Evolutionary conservation across 1,284 basidiomycete genomes (phyloP).

Genomic region (Grifola frondosa): DNA sequence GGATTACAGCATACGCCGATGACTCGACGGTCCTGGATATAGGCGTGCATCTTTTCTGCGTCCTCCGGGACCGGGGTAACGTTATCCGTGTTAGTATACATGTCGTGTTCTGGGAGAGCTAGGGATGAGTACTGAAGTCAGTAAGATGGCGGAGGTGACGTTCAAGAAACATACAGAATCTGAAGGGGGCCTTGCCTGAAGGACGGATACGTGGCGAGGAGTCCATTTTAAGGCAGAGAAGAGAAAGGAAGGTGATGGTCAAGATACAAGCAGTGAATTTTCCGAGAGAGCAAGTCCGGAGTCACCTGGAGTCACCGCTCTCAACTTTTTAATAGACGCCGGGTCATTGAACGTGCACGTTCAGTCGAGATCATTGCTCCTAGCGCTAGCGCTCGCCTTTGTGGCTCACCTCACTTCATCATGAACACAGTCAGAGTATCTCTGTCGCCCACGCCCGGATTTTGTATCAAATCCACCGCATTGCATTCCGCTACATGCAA

Average conservation of each 20-base stretch:
- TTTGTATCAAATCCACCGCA: constrained; percentile 56
- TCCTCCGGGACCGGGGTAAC: constrained; percentile 66
- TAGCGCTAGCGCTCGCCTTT: too few species aligned
- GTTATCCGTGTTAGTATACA: constrained; percentile 20
- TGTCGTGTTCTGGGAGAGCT: constrained; percentile 23
- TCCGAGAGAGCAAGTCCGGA: neutral
- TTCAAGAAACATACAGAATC: constrained; percentile 23
- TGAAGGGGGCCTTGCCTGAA: constrained; percentile 8
- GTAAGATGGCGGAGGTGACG: constrained; percentile 20
- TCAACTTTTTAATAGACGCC: neutral
- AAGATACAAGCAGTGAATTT: neutral
- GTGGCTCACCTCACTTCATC: neutral
- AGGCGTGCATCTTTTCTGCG: constrained; percentile 57
- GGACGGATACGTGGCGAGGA: constrained; percentile 11
- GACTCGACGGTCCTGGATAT: constrained; percentile 77
- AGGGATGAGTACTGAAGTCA: constrained; percentile 4
- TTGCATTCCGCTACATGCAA: constrained; percentile 40
- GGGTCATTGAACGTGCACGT: too few species aligned
- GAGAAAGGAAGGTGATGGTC: neutral
- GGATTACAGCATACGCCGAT: constrained; percentile 53
- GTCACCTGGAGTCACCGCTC: neutral
- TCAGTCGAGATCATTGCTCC: too few species aligned
- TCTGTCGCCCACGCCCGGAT: constrained; percentile 56
- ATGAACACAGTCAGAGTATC: constrained; percentile 32
- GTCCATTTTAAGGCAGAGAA: constrained; percentile 10